Conservation (phyloP, 306 rosid species). For the Rosa rugosa region DNA sequence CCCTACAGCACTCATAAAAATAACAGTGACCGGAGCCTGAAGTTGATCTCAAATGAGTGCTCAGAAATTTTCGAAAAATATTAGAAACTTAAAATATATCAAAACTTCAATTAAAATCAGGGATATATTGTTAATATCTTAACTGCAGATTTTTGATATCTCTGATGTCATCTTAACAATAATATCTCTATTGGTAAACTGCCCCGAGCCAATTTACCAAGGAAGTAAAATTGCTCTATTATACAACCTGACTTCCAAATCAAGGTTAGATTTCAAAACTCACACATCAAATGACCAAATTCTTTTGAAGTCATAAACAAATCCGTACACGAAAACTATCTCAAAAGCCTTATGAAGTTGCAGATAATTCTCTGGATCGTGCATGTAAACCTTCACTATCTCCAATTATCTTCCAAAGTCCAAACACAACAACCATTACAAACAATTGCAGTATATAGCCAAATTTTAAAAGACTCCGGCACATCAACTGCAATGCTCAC, state of each 20-base stretch:
- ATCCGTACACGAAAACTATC: background rate
- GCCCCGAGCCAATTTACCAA: no score
- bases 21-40: no score
- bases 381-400: background rate
- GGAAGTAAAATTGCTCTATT: no score
- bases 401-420: background rate
- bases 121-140: no score
- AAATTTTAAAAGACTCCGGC: background rate
- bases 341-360: background rate
- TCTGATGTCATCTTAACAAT: no score
- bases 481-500: constrained; percentile 5
- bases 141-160: no score
- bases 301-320: background rate
- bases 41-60: no score
- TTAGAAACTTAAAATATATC: no score
- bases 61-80: no score
- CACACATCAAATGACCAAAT: background rate
- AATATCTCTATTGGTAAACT: no score
- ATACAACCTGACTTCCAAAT: background rate
- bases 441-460: background rate
- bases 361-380: background rate
- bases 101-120: no score
- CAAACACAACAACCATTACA: constrained; percentile 10
- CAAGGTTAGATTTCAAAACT: background rate
- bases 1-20: no score